A percentile compares a stretch with the other conserved stretches of the same genome.
These are phyloP conservation scores for Schoenoplectus triqueter DNA, from an alignment of 202 grass and related monocot genomes.

Conservation along the genomic window DNA sequence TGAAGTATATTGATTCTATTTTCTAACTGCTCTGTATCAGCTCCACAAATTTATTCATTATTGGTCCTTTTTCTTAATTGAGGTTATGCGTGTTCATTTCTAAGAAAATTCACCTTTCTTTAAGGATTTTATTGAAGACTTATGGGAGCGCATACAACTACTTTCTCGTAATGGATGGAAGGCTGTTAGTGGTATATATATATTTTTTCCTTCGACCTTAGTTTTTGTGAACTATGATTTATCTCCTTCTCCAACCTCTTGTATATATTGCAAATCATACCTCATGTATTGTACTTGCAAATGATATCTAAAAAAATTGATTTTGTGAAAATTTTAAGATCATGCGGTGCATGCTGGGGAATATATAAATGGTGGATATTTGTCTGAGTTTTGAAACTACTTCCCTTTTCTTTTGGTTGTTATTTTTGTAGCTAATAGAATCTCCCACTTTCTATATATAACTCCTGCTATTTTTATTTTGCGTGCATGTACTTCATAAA, in stretches of 20 bases:
- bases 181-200: slow-evolving; percentile 83
- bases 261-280: background rate
- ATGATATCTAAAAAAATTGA: background rate
- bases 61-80: slow-evolving; percentile 4
- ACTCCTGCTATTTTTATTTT: background rate
- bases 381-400: background rate
- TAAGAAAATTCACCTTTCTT: slow-evolving; percentile 40
- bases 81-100: slow-evolving; percentile 30
- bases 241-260: background rate
- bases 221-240: background rate
- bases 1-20: background rate
- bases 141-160: slow-evolving; percentile 84
- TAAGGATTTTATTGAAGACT: slow-evolving; percentile 98
- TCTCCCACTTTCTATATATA: background rate
- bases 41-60: slow-evolving; percentile 14
- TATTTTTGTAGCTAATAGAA: slow-evolving; percentile 13
- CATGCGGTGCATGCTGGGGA: background rate
- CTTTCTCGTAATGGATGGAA: slow-evolving; percentile 91
- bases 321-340: slow-evolving; percentile 4
- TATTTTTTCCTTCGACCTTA: slow-evolving; percentile 1
- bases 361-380: slow-evolving; percentile 9
- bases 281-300: background rate
- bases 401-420: background rate
- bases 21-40: background rate
- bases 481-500: background rate